Base-by-base conservation (phyloP, 805 yeast species). In the Scheffersomyces amazonensis region DNA sequence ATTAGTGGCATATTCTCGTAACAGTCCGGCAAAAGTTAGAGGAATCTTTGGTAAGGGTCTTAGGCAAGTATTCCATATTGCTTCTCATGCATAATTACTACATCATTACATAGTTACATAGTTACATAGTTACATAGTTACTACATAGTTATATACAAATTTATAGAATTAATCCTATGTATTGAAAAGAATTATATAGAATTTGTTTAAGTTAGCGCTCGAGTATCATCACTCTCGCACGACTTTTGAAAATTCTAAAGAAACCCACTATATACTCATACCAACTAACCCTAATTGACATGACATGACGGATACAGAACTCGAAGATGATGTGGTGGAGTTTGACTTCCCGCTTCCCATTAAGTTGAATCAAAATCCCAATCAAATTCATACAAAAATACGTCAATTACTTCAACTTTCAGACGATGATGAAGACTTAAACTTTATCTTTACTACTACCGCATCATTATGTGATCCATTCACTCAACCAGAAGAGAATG, bases 401-500 rank as follows among this genome's bases (percentile, higher is more conserved):
- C 42, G 40, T 5, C 42, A 40, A 8, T 10, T 43, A 15, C 41
- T 56, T 8, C 39, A 46, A 7, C 30, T 56, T 3, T 42, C 46
- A 10, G 41, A 42, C n/a, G 37, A 40, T 3, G 54, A 53, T 28
- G 35, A 36, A 12, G 35, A 41, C 24, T 37, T 48, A 18, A 29
- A 38, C n/a, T 48, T 43, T 19, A 44, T 50, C 10, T 58, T 53
- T 39, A 31, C 36, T n/a, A 48, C 51, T 1, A 43, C 47, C 5
- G 44, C 49, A 13, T 50, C 60, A n/a, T 41, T 58, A 5, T 56
- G 72, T 38, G 90, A 84, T 53, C 87, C 89, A 2, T 65, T 73
- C 48, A 80, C 89, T 1, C 87, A 82, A 48, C 89, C 93, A 0
- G 71, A 73, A 19, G 85, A 81, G 29, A 71, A 69, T 17, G 83